These are phyloP conservation scores for Erythrobasidium hasegawianum DNA, from an alignment of 1,284 basidiomycete species.

Conservation along the genomic window DNA sequence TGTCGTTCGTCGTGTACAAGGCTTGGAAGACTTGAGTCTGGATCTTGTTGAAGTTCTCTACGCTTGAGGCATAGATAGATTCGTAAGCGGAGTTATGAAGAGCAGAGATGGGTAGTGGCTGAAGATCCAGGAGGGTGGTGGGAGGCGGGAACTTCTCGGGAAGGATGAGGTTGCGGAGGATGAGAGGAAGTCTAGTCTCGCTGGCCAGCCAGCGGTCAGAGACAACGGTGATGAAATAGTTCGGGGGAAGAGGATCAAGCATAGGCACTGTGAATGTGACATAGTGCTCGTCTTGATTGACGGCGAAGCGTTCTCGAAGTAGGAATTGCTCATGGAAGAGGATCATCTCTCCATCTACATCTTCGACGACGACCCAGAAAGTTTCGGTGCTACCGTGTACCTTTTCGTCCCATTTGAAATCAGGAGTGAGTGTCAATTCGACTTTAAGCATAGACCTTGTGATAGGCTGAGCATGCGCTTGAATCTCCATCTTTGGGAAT, in stretches of 20 bases:
- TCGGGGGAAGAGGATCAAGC: conserved; percentile 94
- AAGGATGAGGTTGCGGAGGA: conserved; percentile 95
- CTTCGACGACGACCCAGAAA: conserved; percentile 91
- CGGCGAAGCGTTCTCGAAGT: conserved; percentile 80
- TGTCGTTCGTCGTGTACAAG: conserved; percentile 91
- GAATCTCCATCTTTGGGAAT: conserved; percentile 77
- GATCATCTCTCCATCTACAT: conserved; percentile 93
- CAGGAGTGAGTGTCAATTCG: conserved; percentile 85
- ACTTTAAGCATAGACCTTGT: conserved; percentile 82
- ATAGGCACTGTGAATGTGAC: conserved; percentile 92
- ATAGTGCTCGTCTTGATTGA: conserved; percentile 76
- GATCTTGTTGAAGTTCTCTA: conserved; percentile 81
- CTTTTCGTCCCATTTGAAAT: conserved; percentile 96
- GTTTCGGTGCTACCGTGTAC: conserved; percentile 82
- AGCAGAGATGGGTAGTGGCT: conserved; percentile 81
- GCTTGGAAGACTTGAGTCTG: conserved; percentile 99
- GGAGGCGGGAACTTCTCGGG: conserved; percentile 95
- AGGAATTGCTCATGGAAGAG: conserved; percentile 92
- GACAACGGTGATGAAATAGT: conserved; percentile 93
- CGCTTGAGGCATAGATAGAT: conserved; percentile 71
- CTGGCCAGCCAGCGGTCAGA: conserved; percentile 95
- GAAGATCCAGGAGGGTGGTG: conserved; percentile 88
- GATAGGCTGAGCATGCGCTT: conserved; percentile 91
- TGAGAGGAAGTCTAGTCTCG: conserved; percentile 89
- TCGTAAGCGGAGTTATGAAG: conserved; percentile 90